Conservation (phyloP, 306 rosid genomes). For the Glycyrrhiza uralensis region DNA sequence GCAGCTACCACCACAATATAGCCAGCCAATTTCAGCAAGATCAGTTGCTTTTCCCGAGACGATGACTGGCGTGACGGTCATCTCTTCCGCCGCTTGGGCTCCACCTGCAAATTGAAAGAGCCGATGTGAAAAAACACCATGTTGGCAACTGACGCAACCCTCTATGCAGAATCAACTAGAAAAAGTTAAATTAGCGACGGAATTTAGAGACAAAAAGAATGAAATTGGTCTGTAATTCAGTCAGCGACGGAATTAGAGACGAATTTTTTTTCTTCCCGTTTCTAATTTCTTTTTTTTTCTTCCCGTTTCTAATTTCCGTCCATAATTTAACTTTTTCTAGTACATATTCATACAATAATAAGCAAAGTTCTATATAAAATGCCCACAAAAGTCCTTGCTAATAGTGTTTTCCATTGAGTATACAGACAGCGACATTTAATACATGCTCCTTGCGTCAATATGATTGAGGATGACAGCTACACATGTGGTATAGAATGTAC, state of each 20-base stretch:
- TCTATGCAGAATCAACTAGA: too few species aligned
- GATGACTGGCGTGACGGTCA: constrained; percentile 12
- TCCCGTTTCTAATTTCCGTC: too few species aligned
- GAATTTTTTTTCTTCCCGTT: too few species aligned
- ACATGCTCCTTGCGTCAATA: too few species aligned
- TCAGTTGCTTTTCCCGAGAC: constrained; percentile 7
- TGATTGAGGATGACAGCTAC: too few species aligned
- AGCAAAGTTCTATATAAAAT: background rate
- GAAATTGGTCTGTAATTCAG: too few species aligned
- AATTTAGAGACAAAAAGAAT: too few species aligned
- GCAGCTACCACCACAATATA: constrained; percentile 25
- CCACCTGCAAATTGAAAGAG: constrained; percentile 46
- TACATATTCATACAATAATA: background rate
- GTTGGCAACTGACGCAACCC: background rate
- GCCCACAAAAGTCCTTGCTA: background rate
- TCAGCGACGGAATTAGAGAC: too few species aligned
- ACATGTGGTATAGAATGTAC: too few species aligned
- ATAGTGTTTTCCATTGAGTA: background rate
- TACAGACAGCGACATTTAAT: background rate
- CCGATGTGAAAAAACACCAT: background rate
- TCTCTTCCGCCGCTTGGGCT: constrained; percentile 72
- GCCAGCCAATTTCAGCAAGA: constrained; percentile 11
- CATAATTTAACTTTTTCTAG: too few species aligned
- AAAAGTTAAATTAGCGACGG: too few species aligned
- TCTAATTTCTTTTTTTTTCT: too few species aligned